Conservation (phyloP, 2,329 filamentous ascomycete genomes). For the Chrysoporthe cubensis region DNA sequence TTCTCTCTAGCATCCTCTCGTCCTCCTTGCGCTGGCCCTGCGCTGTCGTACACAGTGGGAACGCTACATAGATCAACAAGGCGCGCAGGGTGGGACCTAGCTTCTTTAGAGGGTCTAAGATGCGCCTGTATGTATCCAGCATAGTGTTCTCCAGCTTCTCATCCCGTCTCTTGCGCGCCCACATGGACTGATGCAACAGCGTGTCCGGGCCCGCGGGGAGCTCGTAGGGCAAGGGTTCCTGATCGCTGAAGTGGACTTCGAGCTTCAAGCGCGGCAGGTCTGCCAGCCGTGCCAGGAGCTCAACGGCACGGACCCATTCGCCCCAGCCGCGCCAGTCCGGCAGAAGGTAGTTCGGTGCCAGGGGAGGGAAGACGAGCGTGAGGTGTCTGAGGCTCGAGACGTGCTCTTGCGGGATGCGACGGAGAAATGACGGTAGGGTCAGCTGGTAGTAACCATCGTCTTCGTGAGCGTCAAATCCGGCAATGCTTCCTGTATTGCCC, state of each 20-base stretch:
- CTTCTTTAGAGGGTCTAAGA: not conserved
- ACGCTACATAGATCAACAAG: conserved; percentile 3
- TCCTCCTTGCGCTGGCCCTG: not conserved
- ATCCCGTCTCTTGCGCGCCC: not conserved
- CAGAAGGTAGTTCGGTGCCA: not conserved
- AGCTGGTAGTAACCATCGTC: conserved; percentile 2
- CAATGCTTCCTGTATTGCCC: not conserved
- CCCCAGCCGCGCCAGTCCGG: not conserved
- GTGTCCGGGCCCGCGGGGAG: not conserved
- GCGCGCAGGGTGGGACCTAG: not conserved
- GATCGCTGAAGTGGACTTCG: conserved; percentile 4
- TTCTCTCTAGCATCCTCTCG: not conserved
- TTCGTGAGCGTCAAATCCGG: conserved; percentile 1
- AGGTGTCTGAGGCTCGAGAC: not conserved
- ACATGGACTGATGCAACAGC: conserved; percentile 5
- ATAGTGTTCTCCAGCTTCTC: not conserved
- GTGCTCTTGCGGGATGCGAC: not conserved
- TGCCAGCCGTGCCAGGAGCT: not conserved
- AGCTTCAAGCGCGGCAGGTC: not conserved
- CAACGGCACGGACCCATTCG: not conserved
- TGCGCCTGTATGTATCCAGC: not conserved
- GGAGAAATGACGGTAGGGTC: conserved; percentile 12
- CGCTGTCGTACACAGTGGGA: not conserved
- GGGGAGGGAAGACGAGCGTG: conserved; percentile 2
- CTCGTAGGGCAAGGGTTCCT: conserved; percentile 4